Evolutionary conservation across 345 rosid species (phyloP).

Genomic region (Gossypium stocksii): DNA sequence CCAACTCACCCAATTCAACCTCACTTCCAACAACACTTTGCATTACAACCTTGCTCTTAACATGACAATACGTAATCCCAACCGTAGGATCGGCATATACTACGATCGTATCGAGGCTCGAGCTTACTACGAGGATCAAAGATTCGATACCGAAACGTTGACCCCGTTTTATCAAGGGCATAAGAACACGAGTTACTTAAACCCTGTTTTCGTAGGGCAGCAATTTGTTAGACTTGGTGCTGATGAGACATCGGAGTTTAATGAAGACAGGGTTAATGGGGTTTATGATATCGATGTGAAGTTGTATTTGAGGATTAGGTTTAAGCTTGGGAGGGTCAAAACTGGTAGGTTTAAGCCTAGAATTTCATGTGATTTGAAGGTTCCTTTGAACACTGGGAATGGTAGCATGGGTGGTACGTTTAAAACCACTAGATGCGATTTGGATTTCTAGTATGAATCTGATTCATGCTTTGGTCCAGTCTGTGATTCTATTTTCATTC

Average conservation of each 20-base stretch:
- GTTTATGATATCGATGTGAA: constrained; percentile 48
- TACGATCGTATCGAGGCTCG: constrained; percentile 48
- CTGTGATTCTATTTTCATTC: not conserved
- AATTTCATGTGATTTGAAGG: constrained; percentile 54
- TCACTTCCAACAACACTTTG: constrained; percentile 27
- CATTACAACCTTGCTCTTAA: constrained; percentile 42
- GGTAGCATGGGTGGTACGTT: constrained; percentile 21
- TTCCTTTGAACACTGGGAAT: constrained; percentile 37
- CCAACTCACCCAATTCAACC: constrained; percentile 47
- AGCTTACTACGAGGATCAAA: constrained; percentile 38
- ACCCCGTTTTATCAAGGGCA: constrained; percentile 77
- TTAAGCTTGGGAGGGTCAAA: constrained; percentile 56
- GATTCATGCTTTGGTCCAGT: not conserved
- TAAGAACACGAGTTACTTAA: constrained; percentile 56
- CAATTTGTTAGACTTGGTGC: constrained; percentile 27
- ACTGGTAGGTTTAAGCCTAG: constrained; percentile 46
- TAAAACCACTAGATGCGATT: constrained; percentile 41
- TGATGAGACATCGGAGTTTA: constrained; percentile 21
- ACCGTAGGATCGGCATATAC: constrained; percentile 49
- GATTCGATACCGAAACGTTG: constrained; percentile 29
- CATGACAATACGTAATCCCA: constrained; percentile 58
- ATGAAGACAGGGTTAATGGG: constrained; percentile 35
- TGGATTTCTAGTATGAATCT: constrained; percentile 31
- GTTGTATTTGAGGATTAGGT: constrained; percentile 50
- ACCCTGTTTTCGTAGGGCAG: constrained; percentile 39